Percentiles rank a stretch among this genome's conserved stretches.
These are phyloP conservation scores for Millerago galiae DNA, from an alignment of 805 yeast species.

Conservation along the genomic window DNA sequence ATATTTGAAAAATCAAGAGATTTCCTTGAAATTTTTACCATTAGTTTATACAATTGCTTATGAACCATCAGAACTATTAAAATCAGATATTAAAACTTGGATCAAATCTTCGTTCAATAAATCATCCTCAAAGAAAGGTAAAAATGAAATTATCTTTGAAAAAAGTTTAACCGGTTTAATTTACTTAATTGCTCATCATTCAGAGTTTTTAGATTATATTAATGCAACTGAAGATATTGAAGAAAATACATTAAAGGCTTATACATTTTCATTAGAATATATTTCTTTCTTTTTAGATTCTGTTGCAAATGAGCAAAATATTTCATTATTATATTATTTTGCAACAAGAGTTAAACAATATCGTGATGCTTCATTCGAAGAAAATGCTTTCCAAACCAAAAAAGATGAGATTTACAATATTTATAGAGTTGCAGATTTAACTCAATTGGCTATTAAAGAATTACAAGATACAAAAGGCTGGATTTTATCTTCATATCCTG, in stretches of 20 bases:
- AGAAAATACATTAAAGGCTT: conserved; percentile 33
- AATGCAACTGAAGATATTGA: conserved; percentile 23
- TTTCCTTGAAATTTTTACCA: conserved; percentile 64
- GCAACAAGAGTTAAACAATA: conserved; percentile 77
- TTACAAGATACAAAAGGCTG: conserved; percentile 54
- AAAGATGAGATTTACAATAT: conserved; percentile 33
- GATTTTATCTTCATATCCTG: conserved; percentile 78
- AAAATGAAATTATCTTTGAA: conserved; percentile 51
- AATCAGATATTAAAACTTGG: conserved; percentile 59
- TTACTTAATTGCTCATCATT: conserved; percentile 69
- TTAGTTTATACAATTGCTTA: conserved; percentile 67
- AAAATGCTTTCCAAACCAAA: conserved; percentile 24
- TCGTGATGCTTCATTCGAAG: conserved; percentile 45
- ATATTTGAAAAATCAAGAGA: conserved; percentile 40
- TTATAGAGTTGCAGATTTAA: conserved; percentile 65
- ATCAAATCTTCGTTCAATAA: conserved; percentile 42
- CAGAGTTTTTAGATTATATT: conserved; percentile 46
- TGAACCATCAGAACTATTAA: conserved; percentile 56
- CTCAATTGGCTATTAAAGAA: conserved; percentile 59
- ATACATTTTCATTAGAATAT: conserved; percentile 51
- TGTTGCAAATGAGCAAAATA: conserved; percentile 58
- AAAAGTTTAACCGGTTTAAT: conserved; percentile 59
- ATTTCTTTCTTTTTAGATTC: conserved; percentile 52
- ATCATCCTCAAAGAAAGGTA: conserved; percentile 26
- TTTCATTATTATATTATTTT: conserved; percentile 67